Base-by-base conservation (phyloP, 2,329 filamentous ascomycete genomes). In the Dactylellina haptotyla region DNA sequence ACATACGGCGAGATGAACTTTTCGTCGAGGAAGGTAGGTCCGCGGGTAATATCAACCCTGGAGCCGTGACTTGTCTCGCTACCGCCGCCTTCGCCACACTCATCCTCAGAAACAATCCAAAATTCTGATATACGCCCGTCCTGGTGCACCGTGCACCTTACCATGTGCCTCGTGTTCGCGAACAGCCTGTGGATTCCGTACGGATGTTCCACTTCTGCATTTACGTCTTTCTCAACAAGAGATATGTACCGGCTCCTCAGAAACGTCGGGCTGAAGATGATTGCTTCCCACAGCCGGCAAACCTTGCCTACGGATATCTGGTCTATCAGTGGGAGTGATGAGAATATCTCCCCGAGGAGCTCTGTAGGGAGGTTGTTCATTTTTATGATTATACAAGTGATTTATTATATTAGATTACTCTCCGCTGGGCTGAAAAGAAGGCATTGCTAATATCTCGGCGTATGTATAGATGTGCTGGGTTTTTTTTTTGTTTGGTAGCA, bases 131-230 rank as follows among this genome's bases (percentile, higher is more conserved):
- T 25, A 1, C 25, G 8, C n/a, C 50, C 50, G 16, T 39, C 18
- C 32, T 26, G 50, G 25, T 9, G 4, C 23, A 54, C 50, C 1
- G 50, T 54, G 18, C 50, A 54, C 30, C 50, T 37, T 26, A 54
- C 32, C 25, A 37, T 39, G 18, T 37, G 25, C 6, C 4, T 16
- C 16, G 16, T 8, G 32, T 32, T 54, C 10, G 30, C 30, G 16
- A 54, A 20, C 10, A 54, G 18, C 30, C 30, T 54, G 16, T 54
- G 50, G 16, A 54, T 39, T 25, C 50, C 50, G 50, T 54, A 54
- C 18, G 50, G 50, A 5, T 39, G 50, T 20, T 54, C 50, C 14
- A 16, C 6, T 10, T 54, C 23, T 9, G 41, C 41, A 23, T n/a
- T n/a, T n/a, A n/a, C n/a, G n/a, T 46, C 50, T 14, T 54, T 14